Evolutionary conservation across 2,329 filamentous ascomycete genomes (phyloP).

Genomic region (Nothopassalora personata): DNA sequence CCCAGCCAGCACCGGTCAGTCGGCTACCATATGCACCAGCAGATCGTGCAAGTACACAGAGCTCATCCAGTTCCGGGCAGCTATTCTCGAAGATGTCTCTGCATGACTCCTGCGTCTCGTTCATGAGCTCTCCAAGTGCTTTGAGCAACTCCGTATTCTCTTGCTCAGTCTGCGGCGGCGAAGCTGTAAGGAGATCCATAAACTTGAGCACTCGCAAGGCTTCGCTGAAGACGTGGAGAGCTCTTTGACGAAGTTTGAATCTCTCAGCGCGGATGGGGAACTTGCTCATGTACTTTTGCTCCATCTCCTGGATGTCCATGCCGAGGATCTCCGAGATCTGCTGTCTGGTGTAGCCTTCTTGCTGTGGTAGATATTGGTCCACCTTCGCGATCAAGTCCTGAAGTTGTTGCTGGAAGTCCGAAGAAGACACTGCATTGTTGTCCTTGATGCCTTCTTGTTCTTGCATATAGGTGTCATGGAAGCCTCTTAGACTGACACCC

Average conservation of each 20-base stretch:
- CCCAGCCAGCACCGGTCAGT: constrained; percentile 92
- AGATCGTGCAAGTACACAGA: constrained; percentile 71
- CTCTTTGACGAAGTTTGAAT: constrained; percentile 83
- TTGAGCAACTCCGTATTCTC: constrained; percentile 62
- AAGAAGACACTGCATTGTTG: constrained; percentile 43
- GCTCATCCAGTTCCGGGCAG: constrained; percentile 82
- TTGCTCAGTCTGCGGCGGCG: constrained; percentile 42
- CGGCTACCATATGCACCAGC: constrained; percentile 81
- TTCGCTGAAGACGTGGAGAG: constrained; percentile 86
- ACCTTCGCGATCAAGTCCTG: constrained; percentile 65
- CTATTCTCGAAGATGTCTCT: constrained; percentile 85
- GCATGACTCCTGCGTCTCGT: constrained; percentile 83
- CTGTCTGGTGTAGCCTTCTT: constrained; percentile 81
- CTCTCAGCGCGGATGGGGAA: constrained; percentile 83
- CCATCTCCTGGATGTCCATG: constrained; percentile 64
- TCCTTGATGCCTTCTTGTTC: constrained; percentile 44
- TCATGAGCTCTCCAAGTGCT: constrained; percentile 75
- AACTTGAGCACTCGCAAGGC: constrained; percentile 81
- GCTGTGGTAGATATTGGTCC: constrained; percentile 65
- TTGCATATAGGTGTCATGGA: constrained; percentile 77
- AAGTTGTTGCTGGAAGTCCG: constrained; percentile 58
- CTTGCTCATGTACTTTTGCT: constrained; percentile 73
- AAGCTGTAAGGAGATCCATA: constrained; percentile 62
- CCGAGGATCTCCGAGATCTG: constrained; percentile 72
- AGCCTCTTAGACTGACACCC: constrained; percentile 74